Evolutionary conservation across 805 yeast species (phyloP), one percentile per base, ranked within the genome.

Genomic region (Saccharomycopsis schoenii): DNA sequence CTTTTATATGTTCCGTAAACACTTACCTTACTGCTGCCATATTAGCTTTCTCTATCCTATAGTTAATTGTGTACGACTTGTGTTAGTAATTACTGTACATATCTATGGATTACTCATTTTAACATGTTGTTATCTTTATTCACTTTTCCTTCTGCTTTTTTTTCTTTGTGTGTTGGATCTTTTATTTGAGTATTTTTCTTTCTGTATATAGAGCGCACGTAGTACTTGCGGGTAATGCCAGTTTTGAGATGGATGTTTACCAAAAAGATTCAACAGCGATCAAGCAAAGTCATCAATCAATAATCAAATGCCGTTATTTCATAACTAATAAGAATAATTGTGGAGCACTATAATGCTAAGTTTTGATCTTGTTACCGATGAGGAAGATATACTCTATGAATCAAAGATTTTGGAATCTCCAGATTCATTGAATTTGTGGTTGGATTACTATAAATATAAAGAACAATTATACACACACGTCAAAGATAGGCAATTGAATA

Each of bases 401-500:
- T 65, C 68, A 43, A 65, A 69, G 11, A 61, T 80, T 1, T 57
- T 73, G 24, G 72, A 72, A 62, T 69, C 73, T 34, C 76, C 77
- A 0, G 47, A 66, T 36, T 67, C 74, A 55, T 58, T 72, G n/a
- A 68, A 71, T 2, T 59, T 68, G 0, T 84, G 88, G 88, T 61
- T 73, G 52, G 68, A 72, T 1, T 84, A 83, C 67, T 67, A 76
- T 55, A 67, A 71, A 3, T 68, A 67, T 61, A 78, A 78, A 68
- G 64, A 63, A 59, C 39, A 43, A n/a, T 65, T 64, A 56, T 56
- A 57, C 47, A 17, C 21, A 25, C 47, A 54, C 11, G 65, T 66
- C 25, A 66, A 60, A 42, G 60, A 19, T 15, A 67, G 51, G 56
- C 67, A 60, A 56, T 61, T 62, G 25, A 67, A 41, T 59, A 72